phyloP scores from a whole-genome alignment of 208 protist genomes.

The Leishmania martiniquensis region DNA sequence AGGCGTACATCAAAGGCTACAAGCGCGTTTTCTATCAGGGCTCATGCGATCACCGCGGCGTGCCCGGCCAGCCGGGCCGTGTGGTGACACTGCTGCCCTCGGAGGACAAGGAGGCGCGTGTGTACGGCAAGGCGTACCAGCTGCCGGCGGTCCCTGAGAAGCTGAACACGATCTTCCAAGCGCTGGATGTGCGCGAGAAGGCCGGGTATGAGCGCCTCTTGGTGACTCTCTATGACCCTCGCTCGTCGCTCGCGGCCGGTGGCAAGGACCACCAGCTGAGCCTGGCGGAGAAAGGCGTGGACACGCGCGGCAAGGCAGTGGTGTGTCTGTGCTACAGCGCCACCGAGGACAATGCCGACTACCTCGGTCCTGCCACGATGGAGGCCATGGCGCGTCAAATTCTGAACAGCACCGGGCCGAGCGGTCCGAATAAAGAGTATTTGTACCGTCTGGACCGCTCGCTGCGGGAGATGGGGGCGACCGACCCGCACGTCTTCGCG shows the following conservation, averaged over 20 bases:
- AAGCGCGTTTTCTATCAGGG: slow-evolving; percentile 85
- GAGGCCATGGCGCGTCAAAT: slow-evolving; percentile 74
- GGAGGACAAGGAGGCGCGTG: slow-evolving; percentile 37
- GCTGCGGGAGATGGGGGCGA: slow-evolving; percentile 53
- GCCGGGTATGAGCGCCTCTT: slow-evolving; percentile 65
- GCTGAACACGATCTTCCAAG: slow-evolving; percentile 46
- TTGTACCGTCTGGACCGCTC: slow-evolving; percentile 60
- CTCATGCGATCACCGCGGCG: slow-evolving; percentile 76
- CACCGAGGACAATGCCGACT: slow-evolving; percentile 67
- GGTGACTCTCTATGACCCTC: slow-evolving; percentile 49
- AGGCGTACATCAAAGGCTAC: slow-evolving; percentile 68
- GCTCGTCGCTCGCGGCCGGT: slow-evolving; percentile 5
- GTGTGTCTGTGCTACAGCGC: slow-evolving; percentile 81
- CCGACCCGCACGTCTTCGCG: slow-evolving; percentile 79
- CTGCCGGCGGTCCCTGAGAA: slow-evolving; percentile 54
- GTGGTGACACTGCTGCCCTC: slow-evolving; percentile 76
- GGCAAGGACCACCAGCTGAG: slow-evolving; percentile 19
- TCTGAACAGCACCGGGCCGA: slow-evolving; percentile 46
- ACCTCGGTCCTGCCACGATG: slow-evolving; percentile 55
- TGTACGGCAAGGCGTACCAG: slow-evolving; percentile 78
- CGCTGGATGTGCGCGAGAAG: slow-evolving; percentile 69
- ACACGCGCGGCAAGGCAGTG: slow-evolving; percentile 27
- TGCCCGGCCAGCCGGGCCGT: slow-evolving; percentile 61
- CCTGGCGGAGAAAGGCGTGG: slow-evolving; percentile 20
- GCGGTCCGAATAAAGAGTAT: slow-evolving; percentile 80